Conservation (phyloP, 1,284 basidiomycete genomes). For the Pyrrhoderma lamaoense region DNA sequence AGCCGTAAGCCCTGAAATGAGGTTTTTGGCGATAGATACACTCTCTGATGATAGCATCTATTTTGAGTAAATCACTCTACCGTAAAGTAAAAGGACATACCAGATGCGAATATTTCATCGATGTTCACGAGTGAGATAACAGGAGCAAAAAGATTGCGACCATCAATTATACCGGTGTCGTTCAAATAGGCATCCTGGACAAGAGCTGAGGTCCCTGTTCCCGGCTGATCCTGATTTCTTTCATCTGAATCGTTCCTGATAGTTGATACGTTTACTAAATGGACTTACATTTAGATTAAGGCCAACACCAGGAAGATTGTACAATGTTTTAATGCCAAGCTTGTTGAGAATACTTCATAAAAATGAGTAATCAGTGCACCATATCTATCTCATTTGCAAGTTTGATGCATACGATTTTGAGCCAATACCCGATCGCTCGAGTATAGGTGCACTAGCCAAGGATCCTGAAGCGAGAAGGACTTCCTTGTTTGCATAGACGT, state of each 20-base stretch:
- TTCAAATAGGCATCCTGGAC: constrained; percentile 14
- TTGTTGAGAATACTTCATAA: constrained; percentile 14
- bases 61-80: background rate
- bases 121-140: constrained; percentile 25
- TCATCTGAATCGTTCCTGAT: background rate
- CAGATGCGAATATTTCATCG: constrained; percentile 22
- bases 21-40: background rate
- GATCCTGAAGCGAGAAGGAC: constrained; percentile 24
- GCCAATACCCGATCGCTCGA: constrained; percentile 26
- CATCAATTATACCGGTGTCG: constrained; percentile 18
- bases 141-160: constrained; percentile 22
- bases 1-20: background rate
- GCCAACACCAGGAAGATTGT: constrained; percentile 26
- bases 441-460: constrained; percentile 20
- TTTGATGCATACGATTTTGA: constrained; percentile 11
- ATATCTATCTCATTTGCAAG: background rate
- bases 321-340: constrained; percentile 20
- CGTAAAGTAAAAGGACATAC: constrained; percentile 1
- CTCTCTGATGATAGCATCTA: background rate
- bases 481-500: constrained; percentile 21
- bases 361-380: background rate
- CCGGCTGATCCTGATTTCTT: constrained; percentile 11
- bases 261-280: background rate
- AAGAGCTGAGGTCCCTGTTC: constrained; percentile 22
- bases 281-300: constrained; percentile 21